Conservation (phyloP, 306 rosid species). For the Prunus mongolica region DNA sequence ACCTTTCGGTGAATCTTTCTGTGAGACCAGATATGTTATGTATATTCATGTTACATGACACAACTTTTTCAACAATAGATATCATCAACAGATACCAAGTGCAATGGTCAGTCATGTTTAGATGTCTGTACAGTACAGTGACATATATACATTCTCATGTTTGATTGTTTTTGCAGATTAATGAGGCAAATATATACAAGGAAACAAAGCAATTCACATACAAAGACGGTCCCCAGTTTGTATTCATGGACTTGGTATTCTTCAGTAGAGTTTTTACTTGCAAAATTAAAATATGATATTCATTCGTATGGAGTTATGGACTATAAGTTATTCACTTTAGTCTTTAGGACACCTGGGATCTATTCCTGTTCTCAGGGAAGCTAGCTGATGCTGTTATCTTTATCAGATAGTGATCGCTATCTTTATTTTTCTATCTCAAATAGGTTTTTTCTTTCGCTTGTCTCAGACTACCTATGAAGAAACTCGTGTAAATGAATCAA, state of each 20-base stretch:
- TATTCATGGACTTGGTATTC: slow-evolving; percentile 97
- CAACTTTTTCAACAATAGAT: not conserved
- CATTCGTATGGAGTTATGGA: not conserved
- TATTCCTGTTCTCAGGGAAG: slow-evolving; percentile 18
- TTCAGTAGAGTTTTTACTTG: slow-evolving; percentile 3
- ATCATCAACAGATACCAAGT: not conserved
- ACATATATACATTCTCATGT: not conserved
- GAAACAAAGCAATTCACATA: slow-evolving; percentile 95
- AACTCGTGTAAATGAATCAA: slow-evolving; percentile 60
- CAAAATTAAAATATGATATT: not conserved
- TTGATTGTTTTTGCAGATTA: slow-evolving; percentile 51
- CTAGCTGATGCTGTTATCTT: slow-evolving; percentile 10
- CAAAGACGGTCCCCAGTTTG: slow-evolving; percentile 86
- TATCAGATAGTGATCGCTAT: not conserved
- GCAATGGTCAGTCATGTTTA: not conserved
- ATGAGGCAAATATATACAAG: slow-evolving; percentile 66
- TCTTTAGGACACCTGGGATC: slow-evolving; percentile 3
- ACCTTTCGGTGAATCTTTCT: not conserved
- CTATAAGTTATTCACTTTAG: not conserved
- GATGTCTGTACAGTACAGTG: not conserved
- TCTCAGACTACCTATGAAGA: slow-evolving; percentile 76
- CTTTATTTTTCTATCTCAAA: slow-evolving; percentile 14
- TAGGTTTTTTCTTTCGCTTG: not conserved
- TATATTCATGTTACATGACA: not conserved
- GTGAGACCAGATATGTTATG: not conserved